These are phyloP conservation scores for Aspergillus candidus DNA, from an alignment of 2,329 filamentous ascomycete species.

Conservation along the genomic window DNA sequence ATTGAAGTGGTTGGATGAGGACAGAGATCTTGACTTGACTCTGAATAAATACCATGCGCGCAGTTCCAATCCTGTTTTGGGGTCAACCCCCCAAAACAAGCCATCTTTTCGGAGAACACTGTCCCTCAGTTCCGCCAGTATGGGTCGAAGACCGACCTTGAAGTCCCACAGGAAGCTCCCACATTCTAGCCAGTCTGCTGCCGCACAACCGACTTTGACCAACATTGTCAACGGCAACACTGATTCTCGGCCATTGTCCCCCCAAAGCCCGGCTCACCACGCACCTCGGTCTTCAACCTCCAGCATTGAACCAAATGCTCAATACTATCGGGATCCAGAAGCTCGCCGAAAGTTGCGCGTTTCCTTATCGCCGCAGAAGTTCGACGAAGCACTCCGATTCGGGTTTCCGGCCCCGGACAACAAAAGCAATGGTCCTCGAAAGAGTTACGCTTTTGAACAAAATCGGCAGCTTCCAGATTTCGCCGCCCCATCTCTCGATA, in stretches of 20 bases:
- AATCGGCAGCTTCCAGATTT: constrained; percentile 41
- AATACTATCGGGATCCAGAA: constrained; percentile 86
- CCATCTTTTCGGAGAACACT: constrained; percentile 65
- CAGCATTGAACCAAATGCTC: constrained; percentile 63
- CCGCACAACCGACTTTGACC: constrained; percentile 22
- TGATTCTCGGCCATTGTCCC: constrained; percentile 36
- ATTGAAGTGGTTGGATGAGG: constrained; percentile 69
- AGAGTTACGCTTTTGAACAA: constrained; percentile 13
- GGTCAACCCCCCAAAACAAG: constrained; percentile 28
- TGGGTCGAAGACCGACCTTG: constrained; percentile 42
- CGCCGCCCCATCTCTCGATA: constrained; percentile 47
- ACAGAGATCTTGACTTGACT: constrained; percentile 63
- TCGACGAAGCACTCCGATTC: constrained; percentile 91
- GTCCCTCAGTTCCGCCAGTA: constrained; percentile 62
- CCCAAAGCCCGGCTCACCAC: constrained; percentile 50
- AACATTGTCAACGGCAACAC: constrained; percentile 25
- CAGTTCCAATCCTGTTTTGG: constrained; percentile 45
- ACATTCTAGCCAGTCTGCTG: constrained; percentile 41
- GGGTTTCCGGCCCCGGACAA: constrained; percentile 62
- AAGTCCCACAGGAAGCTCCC: constrained; percentile 37
- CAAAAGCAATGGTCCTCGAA: constrained; percentile 21
- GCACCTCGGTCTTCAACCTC: constrained; percentile 46
- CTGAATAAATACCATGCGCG: constrained; percentile 67
- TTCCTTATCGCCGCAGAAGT: constrained; percentile 86
- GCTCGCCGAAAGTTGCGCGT: constrained; percentile 78